phyloP scores from a whole-genome alignment of 805 yeast genomes.

The Starmerella bombi region DNA sequence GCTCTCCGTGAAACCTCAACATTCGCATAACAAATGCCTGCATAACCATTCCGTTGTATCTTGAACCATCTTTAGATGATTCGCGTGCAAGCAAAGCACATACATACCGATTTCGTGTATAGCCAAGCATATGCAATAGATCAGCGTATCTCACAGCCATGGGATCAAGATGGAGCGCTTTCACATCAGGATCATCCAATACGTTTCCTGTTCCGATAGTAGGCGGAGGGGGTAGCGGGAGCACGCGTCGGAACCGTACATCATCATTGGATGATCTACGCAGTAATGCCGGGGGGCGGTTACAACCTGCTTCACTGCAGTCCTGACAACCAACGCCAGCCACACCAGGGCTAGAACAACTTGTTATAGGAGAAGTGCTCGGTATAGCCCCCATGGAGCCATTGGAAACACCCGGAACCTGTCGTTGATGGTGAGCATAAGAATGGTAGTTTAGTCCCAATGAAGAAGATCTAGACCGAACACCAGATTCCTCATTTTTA shows the following conservation, averaged over 20 bases:
- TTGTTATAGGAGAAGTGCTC: no score
- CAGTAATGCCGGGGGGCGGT: no score
- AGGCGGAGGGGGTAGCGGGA: constrained; percentile 19
- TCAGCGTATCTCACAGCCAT: constrained; percentile 18
- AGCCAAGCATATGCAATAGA: constrained; percentile 11
- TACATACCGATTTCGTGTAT: constrained; percentile 15
- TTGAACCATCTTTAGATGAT: constrained; percentile 2
- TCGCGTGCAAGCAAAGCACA: constrained; percentile 19
- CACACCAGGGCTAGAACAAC: no score
- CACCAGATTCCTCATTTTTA: background rate
- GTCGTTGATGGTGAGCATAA: background rate
- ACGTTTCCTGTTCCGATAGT: constrained; percentile 10
- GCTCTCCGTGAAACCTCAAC: constrained; percentile 41
- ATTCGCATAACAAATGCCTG: constrained; percentile 22
- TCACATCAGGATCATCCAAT: constrained; percentile 9
- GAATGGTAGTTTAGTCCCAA: background rate
- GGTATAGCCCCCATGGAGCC: no score
- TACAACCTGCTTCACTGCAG: no score
- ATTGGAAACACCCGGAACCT: no score
- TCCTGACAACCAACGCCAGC: no score
- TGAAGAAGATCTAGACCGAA: background rate
- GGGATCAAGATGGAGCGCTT: constrained; percentile 10
- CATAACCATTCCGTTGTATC: constrained; percentile 17
- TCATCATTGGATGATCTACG: constrained; percentile 10
- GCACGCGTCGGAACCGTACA: constrained; percentile 3